Conservation (phyloP, 805 yeast genomes). For the Zygosaccharomyces siamensis region DNA sequence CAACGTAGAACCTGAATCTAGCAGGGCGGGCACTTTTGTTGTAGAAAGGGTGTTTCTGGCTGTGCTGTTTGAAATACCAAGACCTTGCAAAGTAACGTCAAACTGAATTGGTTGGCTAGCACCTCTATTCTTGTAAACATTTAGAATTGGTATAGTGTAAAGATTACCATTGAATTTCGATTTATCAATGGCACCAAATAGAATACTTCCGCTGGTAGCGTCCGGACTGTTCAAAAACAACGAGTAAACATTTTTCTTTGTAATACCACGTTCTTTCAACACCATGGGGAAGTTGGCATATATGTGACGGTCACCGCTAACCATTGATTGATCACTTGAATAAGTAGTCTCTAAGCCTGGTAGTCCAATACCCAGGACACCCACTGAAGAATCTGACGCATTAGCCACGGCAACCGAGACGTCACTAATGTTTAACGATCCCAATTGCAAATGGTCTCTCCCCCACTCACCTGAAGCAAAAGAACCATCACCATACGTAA, state of each 20-base stretch:
- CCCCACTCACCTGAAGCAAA: slow-evolving; percentile 43
- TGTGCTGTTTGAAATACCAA: slow-evolving; percentile 26
- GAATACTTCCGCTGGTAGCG: slow-evolving; percentile 46
- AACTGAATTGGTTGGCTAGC: slow-evolving; percentile 25
- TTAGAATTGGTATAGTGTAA: slow-evolving; percentile 46
- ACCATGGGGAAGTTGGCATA: slow-evolving; percentile 67
- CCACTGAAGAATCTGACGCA: slow-evolving; percentile 53
- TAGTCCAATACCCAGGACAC: slow-evolving; percentile 74
- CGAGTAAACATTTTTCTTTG: slow-evolving; percentile 54
- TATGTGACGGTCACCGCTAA: slow-evolving; percentile 27
- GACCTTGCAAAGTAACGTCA: slow-evolving; percentile 35
- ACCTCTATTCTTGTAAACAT: slow-evolving; percentile 16
- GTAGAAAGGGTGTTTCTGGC: slow-evolving; percentile 30
- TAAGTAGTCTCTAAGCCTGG: slow-evolving; percentile 63
- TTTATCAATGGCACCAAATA: slow-evolving; percentile 71
- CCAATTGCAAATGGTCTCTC: slow-evolving; percentile 53
- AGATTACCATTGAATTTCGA: slow-evolving; percentile 54
- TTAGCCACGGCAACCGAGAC: slow-evolving; percentile 74
- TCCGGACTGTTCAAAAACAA: slow-evolving; percentile 48
- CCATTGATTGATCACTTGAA: slow-evolving; percentile 21
- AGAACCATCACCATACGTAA: slow-evolving; percentile 50
- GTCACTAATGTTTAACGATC: slow-evolving; percentile 43
- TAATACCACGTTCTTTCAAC: slow-evolving; percentile 54
- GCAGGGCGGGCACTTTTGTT: slow-evolving; percentile 37
- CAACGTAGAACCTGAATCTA: slow-evolving; percentile 43